A percentile compares a stretch with the other conserved stretches of the same genome.
Conservation (phyloP, 257 asterid species). For the Nicotiana knightiana region DNA sequence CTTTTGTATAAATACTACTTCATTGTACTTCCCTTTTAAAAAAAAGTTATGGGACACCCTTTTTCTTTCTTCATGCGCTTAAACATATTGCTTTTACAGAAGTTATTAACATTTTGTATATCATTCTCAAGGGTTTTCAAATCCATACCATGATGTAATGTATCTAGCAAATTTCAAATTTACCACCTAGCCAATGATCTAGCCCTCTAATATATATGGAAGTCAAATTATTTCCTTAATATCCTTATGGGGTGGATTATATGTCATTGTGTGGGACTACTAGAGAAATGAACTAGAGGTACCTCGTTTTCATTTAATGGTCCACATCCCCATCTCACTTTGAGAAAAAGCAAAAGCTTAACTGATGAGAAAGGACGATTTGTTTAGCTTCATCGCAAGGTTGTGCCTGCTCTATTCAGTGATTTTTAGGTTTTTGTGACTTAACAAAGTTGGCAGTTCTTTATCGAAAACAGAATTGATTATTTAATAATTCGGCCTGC, state of each 20-base stretch:
- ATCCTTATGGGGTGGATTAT: not conserved
- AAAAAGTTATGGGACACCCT: not conserved
- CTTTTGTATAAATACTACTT: not conserved
- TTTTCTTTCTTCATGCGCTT: not conserved
- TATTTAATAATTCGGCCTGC: not conserved
- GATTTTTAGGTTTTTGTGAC: not conserved
- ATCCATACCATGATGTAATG: not conserved
- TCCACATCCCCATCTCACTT: not conserved
- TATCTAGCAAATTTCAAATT: not conserved
- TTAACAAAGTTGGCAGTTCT: not conserved
- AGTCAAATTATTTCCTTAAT: not conserved
- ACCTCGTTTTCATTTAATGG: not conserved
- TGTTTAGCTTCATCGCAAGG: not conserved
- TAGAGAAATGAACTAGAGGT: not conserved
- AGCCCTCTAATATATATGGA: not conserved
- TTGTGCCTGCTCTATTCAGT: conserved; percentile 2
- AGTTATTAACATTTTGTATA: not conserved
- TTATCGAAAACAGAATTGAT: not conserved
- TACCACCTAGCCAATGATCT: not conserved
- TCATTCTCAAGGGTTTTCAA: not conserved
- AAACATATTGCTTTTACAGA: not conserved
- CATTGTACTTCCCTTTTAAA: not conserved
- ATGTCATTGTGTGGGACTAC: not conserved
- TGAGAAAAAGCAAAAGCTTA: not conserved
- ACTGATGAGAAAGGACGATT: not conserved